These are phyloP conservation scores for Kodamaea anthophila DNA, from an alignment of 1,139 yeast genomes.

Conservation along the genomic window DNA sequence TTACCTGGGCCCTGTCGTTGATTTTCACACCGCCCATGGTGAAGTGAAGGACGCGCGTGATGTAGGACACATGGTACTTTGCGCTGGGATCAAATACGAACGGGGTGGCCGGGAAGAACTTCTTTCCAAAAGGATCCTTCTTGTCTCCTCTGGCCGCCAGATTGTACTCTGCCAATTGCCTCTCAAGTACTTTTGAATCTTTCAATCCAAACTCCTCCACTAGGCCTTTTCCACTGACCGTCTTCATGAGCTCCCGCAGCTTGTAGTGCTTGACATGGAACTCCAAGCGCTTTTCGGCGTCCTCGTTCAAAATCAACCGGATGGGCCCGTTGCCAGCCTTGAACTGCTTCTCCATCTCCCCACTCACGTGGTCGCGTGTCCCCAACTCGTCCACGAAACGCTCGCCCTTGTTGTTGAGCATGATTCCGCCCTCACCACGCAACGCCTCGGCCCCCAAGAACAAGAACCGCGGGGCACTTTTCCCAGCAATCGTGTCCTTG, in stretches of 20 bases:
- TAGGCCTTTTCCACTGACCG: slow-evolving; percentile 44
- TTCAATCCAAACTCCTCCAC: slow-evolving; percentile 38
- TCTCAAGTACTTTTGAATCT: slow-evolving; percentile 20
- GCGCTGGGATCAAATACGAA: slow-evolving; percentile 26
- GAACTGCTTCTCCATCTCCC: slow-evolving; percentile 45
- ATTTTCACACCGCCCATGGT: slow-evolving; percentile 84
- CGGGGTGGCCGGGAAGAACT: slow-evolving; percentile 47
- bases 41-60: slow-evolving; percentile 76
- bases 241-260: slow-evolving; percentile 58
- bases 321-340: slow-evolving; percentile 46
- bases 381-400: slow-evolving; percentile 70
- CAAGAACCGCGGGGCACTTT: slow-evolving; percentile 44
- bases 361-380: slow-evolving; percentile 65
- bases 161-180: slow-evolving; percentile 40
- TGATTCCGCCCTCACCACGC: slow-evolving; percentile 71
- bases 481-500: slow-evolving; percentile 36
- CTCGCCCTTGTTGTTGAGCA: slow-evolving; percentile 55
- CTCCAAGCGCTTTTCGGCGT: slow-evolving; percentile 38
- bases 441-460: slow-evolving; percentile 76
- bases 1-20: slow-evolving; percentile 51
- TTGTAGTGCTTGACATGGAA: slow-evolving; percentile 63
- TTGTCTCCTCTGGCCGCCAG: slow-evolving; percentile 39
- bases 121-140: slow-evolving; percentile 45
- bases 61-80: slow-evolving; percentile 44
- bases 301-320: slow-evolving; percentile 41